phyloP scores from a whole-genome alignment of 495 filamentous ascomycete genomes.

The Xylaria bambusicola region DNA sequence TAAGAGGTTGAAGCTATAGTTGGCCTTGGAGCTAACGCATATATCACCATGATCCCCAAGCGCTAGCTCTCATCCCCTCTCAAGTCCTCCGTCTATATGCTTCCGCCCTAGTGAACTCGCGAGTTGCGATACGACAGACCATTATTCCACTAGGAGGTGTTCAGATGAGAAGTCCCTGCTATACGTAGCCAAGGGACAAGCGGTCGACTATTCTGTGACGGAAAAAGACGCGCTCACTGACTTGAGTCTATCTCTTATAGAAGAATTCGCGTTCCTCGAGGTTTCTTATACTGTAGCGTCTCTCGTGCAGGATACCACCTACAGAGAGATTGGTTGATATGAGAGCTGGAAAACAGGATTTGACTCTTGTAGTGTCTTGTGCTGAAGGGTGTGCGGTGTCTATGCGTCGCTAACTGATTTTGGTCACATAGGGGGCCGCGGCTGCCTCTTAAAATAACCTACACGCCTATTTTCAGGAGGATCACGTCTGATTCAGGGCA shows the following conservation, averaged over 20 bases:
- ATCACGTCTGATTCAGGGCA: too few species aligned
- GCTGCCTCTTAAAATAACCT: too few species aligned
- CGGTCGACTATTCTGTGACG: constrained; percentile 40
- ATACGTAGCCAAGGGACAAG: constrained; percentile 42
- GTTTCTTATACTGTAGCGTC: neutral
- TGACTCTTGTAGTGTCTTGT: neutral
- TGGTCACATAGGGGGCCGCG: too few species aligned
- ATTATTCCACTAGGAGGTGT: constrained; percentile 52
- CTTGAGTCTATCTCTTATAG: too few species aligned
- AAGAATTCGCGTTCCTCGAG: too few species aligned
- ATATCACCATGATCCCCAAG: constrained; percentile 11
- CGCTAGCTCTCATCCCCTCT: neutral
- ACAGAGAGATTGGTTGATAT: neutral
- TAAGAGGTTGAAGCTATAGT: constrained; percentile 14
- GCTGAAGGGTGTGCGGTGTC: neutral
- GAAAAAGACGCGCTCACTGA: too few species aligned
- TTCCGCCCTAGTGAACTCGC: constrained; percentile 56
- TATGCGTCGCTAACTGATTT: neutral
- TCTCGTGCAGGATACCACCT: neutral
- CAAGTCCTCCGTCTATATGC: constrained; percentile 58
- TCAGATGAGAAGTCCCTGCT: constrained; percentile 46
- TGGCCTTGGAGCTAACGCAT: constrained; percentile 22
- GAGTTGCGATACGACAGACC: constrained; percentile 53
- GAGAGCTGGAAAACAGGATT: neutral
- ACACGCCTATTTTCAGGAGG: too few species aligned